Evolutionary conservation across 1,284 basidiomycete genomes (phyloP).

Genomic region (Anthracocystis walkeri): DNA sequence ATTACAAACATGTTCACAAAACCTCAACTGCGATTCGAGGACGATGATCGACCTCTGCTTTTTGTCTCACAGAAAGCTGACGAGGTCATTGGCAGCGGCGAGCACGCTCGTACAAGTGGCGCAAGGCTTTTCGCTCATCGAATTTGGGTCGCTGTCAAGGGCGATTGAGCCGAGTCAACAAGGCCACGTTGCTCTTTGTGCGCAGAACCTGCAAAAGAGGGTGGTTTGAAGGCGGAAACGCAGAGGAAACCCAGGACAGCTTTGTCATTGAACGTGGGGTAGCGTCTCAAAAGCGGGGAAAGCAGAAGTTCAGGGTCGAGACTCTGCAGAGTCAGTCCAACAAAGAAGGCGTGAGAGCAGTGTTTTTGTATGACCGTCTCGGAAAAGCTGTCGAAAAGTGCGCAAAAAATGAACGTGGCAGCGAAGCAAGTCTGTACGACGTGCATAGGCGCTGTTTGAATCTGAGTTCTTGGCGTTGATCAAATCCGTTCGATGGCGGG

Average conservation of each 20-base stretch:
- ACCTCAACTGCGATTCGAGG: too few relatives aligned
- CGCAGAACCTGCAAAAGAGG: neutral
- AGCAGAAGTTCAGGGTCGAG: constrained; percentile 11
- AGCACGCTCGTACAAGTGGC: neutral
- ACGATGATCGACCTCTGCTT: too few relatives aligned
- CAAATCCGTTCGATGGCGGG: neutral
- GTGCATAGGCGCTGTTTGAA: constrained; percentile 20
- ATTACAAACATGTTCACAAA: too few relatives aligned
- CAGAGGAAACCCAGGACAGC: too few relatives aligned
- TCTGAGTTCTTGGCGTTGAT: constrained; percentile 29
- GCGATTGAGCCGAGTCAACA: neutral
- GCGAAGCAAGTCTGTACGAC: constrained; percentile 2
- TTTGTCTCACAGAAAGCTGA: too few relatives aligned
- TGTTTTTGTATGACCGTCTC: neutral
- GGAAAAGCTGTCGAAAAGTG: constrained; percentile 41
- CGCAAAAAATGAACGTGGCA: constrained; percentile 1
- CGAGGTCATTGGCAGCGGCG: too few relatives aligned
- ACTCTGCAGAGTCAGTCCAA: neutral
- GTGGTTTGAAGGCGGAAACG: too few relatives aligned
- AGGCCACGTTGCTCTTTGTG: constrained; percentile 9
- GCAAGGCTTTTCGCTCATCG: too few relatives aligned
- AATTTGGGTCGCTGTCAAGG: too few relatives aligned
- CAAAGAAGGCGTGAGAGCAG: neutral
- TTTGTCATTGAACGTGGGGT: neutral
- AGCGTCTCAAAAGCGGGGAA: constrained; percentile 7